Conservation (phyloP, 1,284 basidiomycete species). For the Cutaneotrichosporon spelunceum region DNA sequence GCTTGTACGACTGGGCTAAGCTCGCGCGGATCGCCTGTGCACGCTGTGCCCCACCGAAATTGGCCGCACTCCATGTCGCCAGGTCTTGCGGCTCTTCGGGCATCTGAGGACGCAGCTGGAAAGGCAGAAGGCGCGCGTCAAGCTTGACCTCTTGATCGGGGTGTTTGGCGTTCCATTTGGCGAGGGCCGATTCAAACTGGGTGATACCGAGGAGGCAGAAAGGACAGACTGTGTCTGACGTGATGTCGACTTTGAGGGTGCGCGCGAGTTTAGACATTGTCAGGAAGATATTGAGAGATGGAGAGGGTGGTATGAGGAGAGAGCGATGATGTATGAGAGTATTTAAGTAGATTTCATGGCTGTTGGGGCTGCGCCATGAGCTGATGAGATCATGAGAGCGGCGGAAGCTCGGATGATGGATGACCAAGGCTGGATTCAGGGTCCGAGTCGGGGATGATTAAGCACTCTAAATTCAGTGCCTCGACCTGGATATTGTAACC, state of each 20-base stretch:
- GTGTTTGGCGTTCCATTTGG: neutral
- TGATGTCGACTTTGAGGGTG: conserved; percentile 10
- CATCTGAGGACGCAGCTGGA: conserved; percentile 3
- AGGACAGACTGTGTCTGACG: conserved; percentile 7
- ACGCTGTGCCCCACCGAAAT: neutral
- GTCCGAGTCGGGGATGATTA: too few species aligned
- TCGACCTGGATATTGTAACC: too few species aligned
- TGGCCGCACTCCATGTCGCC: neutral
- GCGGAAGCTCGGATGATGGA: too few species aligned
- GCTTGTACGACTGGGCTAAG: neutral
- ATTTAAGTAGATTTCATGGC: neutral
- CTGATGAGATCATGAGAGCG: too few species aligned
- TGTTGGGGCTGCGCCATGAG: neutral
- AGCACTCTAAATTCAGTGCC: too few species aligned
- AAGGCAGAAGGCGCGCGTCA: neutral
- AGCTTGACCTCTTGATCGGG: neutral
- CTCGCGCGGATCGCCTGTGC: neutral
- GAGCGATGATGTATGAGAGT: neutral
- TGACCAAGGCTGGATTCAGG: too few species aligned
- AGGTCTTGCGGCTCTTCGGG: neutral
- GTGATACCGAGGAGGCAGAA: conserved; percentile 6
- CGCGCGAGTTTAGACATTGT: conserved; percentile 3
- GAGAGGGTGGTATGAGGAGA: neutral
- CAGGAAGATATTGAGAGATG: too few species aligned
- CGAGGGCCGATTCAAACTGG: conserved; percentile 1